Base-by-base conservation (phyloP, 1,284 basidiomycete species). In the Austropuccinia psidii region DNA sequence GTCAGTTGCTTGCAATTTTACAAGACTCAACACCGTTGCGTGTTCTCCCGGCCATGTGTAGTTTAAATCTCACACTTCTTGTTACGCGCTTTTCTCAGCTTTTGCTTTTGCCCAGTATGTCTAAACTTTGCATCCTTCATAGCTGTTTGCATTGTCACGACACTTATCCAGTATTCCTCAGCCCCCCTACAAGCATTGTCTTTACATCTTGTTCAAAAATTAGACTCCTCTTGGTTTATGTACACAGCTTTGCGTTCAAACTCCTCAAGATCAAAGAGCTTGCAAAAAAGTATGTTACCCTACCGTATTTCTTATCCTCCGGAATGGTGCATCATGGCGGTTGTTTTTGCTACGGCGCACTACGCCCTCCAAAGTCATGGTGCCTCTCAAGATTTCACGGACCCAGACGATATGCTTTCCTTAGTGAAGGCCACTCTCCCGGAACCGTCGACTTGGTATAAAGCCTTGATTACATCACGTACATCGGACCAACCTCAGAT, bases 281-380 rank as follows among this genome's bases (percentile, higher is more conserved):
- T n/a, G n/a, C n/a, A n/a, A n/a, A n/a, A n/a, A n/a, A n/a, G n/a
- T n/a, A n/a, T n/a, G n/a, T n/a, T n/a, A n/a, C n/a, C n/a, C n/a
- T n/a, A n/a, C n/a, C n/a, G n/a, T n/a, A n/a, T 65, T 33, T 17
- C 21, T 31, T 65, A 65, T 65, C 47, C 62, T 7, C 62, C 62
- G 4, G 62, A 65, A 33, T 65, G 62, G 62, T 65, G 37, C 47
- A 33, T 65, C 47, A 65, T 65, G 62, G 62, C 62, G 21, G 62
- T 65, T 21, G 62, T 65, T 37, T 65, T n/a, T 15, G 27, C 52
- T 35, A 49, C 52, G 27, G 62, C 62, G 2, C 62, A 65, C 49
- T 65, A 43, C 4, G 45, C 62, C 4, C 35, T 50, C 62, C n/a
- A n/a, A n/a, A n/a, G n/a, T 52, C 19, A 33, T 49, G 8, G 21